Conservation (phyloP, 192 early-diverging fungal species). For the Umbelopsis sp. region DNA sequence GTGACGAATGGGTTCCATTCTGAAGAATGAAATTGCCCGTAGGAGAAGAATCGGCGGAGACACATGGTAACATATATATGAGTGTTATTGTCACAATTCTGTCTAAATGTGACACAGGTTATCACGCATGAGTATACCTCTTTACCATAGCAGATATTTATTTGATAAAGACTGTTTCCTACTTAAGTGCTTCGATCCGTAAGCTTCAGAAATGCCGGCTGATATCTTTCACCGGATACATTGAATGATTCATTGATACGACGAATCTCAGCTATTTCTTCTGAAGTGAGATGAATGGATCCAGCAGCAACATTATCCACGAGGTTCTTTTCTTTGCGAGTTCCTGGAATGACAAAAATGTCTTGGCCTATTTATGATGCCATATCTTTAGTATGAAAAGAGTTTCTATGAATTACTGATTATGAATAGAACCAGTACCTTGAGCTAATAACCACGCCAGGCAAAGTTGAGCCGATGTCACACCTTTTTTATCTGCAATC, state of each 20-base stretch:
- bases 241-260: slow-evolving; percentile 29
- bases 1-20: too few relatives aligned
- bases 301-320: slow-evolving; percentile 39
- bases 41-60: too few relatives aligned
- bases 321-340: slow-evolving; percentile 49
- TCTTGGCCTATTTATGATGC: neutral
- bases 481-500: slow-evolving; percentile 52
- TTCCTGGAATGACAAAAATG: slow-evolving; percentile 59
- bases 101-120: too few relatives aligned
- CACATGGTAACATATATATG: too few relatives aligned
- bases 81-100: too few relatives aligned
- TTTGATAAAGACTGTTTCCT: too few relatives aligned
- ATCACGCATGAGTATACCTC: too few relatives aligned
- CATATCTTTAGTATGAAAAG: neutral
- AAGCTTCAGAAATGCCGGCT: neutral
- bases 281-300: slow-evolving; percentile 30
- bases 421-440: neutral
- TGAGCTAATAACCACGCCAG: slow-evolving; percentile 64
- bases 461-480: slow-evolving; percentile 49
- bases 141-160: too few relatives aligned
- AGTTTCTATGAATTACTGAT: neutral
- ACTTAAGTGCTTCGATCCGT: too few relatives aligned
- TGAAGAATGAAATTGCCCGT: too few relatives aligned
- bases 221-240: slow-evolving; percentile 34
- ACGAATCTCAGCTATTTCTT: slow-evolving; percentile 36